Evolutionary conservation across 768 basidiomycete genomes (phyloP).

Genomic region (Leccinum rimulosum): DNA sequence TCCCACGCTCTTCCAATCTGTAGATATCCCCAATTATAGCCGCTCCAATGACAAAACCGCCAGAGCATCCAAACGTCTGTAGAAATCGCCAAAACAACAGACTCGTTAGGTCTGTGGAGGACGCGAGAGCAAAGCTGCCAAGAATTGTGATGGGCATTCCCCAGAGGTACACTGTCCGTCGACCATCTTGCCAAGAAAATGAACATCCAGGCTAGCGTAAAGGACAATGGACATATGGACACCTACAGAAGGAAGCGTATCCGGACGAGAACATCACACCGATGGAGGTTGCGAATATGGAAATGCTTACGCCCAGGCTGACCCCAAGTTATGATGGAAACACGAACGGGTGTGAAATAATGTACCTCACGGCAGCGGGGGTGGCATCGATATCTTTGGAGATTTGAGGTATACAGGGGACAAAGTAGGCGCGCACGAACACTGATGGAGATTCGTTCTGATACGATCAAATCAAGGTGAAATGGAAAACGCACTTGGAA

Average conservation of each 20-base stretch:
- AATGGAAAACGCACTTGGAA: conserved; percentile 48
- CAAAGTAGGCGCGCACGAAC: conserved; percentile 65
- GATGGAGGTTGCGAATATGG: conserved; percentile 43
- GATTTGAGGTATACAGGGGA: conserved; percentile 74
- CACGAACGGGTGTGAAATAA: background rate
- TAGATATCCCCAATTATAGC: conserved; percentile 70
- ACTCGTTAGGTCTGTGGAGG: conserved; percentile 37
- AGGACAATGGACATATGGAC: background rate
- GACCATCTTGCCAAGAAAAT: conserved; percentile 50
- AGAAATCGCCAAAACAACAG: conserved; percentile 63
- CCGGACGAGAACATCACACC: conserved; percentile 53
- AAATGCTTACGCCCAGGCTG: conserved; percentile 52
- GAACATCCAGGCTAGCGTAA: background rate
- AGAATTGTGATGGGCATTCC: conserved; percentile 58
- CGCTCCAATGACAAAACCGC: conserved; percentile 51
- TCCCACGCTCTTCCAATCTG: conserved; percentile 56
- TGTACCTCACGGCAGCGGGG: conserved; percentile 54
- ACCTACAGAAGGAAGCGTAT: conserved; percentile 49
- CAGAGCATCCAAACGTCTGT: conserved; percentile 63
- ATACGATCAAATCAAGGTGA: background rate
- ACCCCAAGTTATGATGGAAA: background rate
- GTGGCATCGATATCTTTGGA: conserved; percentile 62
- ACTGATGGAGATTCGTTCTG: conserved; percentile 37
- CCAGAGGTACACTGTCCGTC: conserved; percentile 55
- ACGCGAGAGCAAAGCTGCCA: conserved; percentile 59